Conservation (phyloP, 352 stramenopile species). For the Phytophthora quininea region DNA sequence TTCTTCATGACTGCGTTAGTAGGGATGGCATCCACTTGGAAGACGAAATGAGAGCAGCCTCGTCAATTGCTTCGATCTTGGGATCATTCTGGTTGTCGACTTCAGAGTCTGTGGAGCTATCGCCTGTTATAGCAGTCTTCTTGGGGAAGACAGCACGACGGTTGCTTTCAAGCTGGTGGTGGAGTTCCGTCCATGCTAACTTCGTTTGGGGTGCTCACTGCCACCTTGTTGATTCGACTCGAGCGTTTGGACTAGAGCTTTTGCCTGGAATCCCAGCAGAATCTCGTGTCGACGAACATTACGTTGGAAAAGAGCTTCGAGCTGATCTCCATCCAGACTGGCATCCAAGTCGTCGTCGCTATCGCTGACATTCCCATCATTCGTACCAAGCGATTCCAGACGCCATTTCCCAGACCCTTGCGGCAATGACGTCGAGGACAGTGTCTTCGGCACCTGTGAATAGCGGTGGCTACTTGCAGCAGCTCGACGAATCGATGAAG, state of each 20-base stretch:
- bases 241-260: constrained; percentile 13
- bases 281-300: constrained; percentile 71
- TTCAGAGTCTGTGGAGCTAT: constrained; percentile 9
- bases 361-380: constrained; percentile 5
- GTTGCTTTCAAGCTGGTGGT: constrained; percentile 44
- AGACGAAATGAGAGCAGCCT: constrained; percentile 49
- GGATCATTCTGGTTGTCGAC: background rate
- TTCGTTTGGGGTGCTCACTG: constrained; percentile 6
- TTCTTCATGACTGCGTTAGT: constrained; percentile 15
- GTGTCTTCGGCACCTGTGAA: constrained; percentile 13
- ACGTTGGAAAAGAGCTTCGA: constrained; percentile 65
- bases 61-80: constrained; percentile 5
- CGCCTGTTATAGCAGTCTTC: background rate
- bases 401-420: constrained; percentile 18
- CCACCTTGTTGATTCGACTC: constrained; percentile 11
- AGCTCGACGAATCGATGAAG: constrained; percentile 2
- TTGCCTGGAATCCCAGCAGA: constrained; percentile 51
- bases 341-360: constrained; percentile 37
- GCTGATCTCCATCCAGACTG: constrained; percentile 50
- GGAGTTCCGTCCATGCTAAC: constrained; percentile 46
- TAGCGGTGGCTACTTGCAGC: constrained; percentile 30
- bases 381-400: constrained; percentile 18
- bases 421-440: background rate
- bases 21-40: constrained; percentile 52
- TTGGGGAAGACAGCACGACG: background rate